Evolutionary conservation across 78 protist species (phyloP).

Genomic region (Bodo saltans): DNA sequence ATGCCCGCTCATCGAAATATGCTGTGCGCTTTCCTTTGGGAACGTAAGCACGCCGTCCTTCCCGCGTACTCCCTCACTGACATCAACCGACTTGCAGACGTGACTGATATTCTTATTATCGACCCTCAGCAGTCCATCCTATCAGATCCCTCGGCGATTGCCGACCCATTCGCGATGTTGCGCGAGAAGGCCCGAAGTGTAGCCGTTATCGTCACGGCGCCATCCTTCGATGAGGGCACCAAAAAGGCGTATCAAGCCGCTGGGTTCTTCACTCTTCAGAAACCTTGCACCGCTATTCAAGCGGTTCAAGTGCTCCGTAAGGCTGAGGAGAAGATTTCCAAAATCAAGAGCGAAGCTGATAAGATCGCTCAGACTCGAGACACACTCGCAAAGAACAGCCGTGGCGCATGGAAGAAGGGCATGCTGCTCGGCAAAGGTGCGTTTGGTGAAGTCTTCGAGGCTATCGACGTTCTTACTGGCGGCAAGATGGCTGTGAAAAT

Average conservation of each 20-base stretch:
- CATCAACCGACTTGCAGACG: not conserved
- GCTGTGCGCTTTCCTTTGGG: conserved; percentile 19
- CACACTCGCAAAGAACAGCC: not conserved
- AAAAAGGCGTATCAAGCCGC: not conserved
- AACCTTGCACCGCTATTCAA: not conserved
- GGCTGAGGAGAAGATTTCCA: not conserved
- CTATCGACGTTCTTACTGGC: not conserved
- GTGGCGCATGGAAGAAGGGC: not conserved
- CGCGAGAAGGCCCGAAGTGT: not conserved
- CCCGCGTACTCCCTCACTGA: not conserved
- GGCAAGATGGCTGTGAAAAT: conserved; percentile 30
- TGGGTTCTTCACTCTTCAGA: not conserved
- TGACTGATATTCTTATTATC: not conserved
- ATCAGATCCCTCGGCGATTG: not conserved
- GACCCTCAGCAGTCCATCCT: not conserved
- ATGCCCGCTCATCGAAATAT: not conserved
- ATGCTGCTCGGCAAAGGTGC: conserved; percentile 16
- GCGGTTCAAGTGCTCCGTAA: not conserved
- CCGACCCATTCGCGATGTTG: not conserved
- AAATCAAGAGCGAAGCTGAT: not conserved
- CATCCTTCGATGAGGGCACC: not conserved
- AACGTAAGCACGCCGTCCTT: conserved; percentile 16
- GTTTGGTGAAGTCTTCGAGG: conserved; percentile 23
- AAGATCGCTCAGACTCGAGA: not conserved
- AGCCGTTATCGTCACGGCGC: not conserved